Evolutionary conservation across 495 filamentous ascomycete genomes (phyloP), one percentile per base, ranked within the genome.

Genomic region (Lepidopterella palustris): DNA sequence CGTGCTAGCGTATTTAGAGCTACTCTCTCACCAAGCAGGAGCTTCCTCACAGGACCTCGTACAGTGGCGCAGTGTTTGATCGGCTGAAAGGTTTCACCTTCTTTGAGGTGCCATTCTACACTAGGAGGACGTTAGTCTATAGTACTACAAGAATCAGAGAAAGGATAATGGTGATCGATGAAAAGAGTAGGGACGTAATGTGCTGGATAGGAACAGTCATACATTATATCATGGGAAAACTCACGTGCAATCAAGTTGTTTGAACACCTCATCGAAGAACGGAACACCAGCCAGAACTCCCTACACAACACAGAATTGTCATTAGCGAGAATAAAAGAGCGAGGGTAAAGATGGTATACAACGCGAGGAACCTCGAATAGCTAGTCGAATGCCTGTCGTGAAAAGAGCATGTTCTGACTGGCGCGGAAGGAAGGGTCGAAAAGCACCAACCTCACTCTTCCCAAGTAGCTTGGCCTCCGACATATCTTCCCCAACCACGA

Each of bases 231-330:
- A 20, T 26, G 28, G 24, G 6, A 40, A 5, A n/a, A 62, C 80
- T 55, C 75, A 84, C 79, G 76, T 84, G 84, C 95, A 98, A 27
- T 85, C 90, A 57, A 91, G 80, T 75, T 97, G 92, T 18, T 77
- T 71, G 70, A 98, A 97, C 27, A 97, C 87, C 70, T 97, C 93
- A 69, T 92, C 80, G 76, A 98, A 92, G 78, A 98, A 98, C 15
- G 93, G 93, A 20, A 95, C 81, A 45, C 93, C 93, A 26, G 95
- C 93, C 47, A 97, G 76, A 42, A 98, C 82, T 45, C 93, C 93
- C 68, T 69, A 29, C 6, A 20, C 11, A 13, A 9, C 8, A n/a
- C 2, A 4, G 54, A 13, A 25, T 15, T 57, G 26, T 13, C 23
- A 11, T 47, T 11, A 55, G 26, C 20, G 52, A 5, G 21, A 45